Base-by-base conservation (phyloP, 441 rosid species). In the Populus tomentosa region DNA sequence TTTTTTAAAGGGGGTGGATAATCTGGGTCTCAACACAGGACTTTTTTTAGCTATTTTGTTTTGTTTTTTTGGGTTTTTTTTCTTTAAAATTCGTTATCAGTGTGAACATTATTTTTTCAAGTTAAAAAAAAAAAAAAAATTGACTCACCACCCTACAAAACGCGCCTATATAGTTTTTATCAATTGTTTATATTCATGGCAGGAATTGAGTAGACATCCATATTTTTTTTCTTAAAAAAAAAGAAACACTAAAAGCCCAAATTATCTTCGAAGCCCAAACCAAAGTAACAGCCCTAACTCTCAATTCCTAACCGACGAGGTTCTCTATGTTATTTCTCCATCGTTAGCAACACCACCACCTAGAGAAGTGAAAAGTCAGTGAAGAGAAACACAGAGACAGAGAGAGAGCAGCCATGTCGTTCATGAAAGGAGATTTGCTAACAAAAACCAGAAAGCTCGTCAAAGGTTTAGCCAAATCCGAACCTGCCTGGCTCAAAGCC, bases 401-500 rank as follows among this genome's bases (percentile, higher is more conserved):
- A 63, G 70, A 50, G 79, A 75, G 71, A n/a, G 85, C 80, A 73
- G 82, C 53, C 72, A 95, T 93, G 99, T 92, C 95, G 78, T 93
- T 90, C 89, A 86, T 88, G 97, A 91, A 84, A 84, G 99, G 99
- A 78, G 91, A 95, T 85, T 77, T 95, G 74, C 90, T 92, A 1
- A 75, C 91, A 9, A 89, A 84, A 83, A 86, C 91, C 75, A 88
- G 91, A 80, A 95, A 85, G 87, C 93, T 95, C 66, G 97, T 92
- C 42, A 91, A 92, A 80, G 99, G 99, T 42, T 70, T 95, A 71
- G 97, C 94, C 72, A 91, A 80, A 69, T 82, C 90, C 1, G 94
- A 92, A 81, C 97, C 97, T 72, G 77, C 80, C 72, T 92, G 99
- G 97, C 94, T 94, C 79, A 95, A 92, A 87, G 90, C 98, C 80